phyloP scores from a whole-genome alignment of 2,329 filamentous ascomycete species.

The Colletotrichum sp. region DNA sequence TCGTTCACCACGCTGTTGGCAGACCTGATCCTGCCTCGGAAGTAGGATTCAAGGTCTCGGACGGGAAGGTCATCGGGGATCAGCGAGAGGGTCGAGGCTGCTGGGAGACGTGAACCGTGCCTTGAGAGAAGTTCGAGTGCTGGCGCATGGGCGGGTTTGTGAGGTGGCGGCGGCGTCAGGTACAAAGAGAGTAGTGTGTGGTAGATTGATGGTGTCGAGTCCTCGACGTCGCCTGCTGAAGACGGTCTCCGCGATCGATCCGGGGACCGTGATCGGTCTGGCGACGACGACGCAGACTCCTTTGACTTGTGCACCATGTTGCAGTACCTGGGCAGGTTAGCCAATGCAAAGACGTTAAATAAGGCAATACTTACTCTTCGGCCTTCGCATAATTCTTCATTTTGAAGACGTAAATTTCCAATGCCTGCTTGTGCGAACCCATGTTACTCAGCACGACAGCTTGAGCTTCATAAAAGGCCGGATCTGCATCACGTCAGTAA shows the following conservation, averaged over 20 bases:
- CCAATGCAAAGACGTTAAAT: background rate
- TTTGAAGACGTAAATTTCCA: slow-evolving; percentile 98
- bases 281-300: slow-evolving; percentile 44
- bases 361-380: slow-evolving; percentile 73
- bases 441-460: slow-evolving; percentile 94
- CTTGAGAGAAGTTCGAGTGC: slow-evolving; percentile 88
- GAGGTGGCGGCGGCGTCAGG: slow-evolving; percentile 76
- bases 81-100: slow-evolving; percentile 82
- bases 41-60: slow-evolving; percentile 84
- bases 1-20: slow-evolving; percentile 85
- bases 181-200: slow-evolving; percentile 90
- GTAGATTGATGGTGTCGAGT: slow-evolving; percentile 80
- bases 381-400: slow-evolving; percentile 86
- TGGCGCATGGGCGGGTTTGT: slow-evolving; percentile 75
- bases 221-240: slow-evolving; percentile 42
- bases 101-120: slow-evolving; percentile 90
- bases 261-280: slow-evolving; percentile 14
- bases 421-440: slow-evolving; percentile 91
- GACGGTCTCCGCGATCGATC: slow-evolving; percentile 33
- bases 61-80: slow-evolving; percentile 84
- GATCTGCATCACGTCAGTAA: slow-evolving; percentile 56
- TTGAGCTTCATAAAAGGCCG: slow-evolving; percentile 85
- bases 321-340: slow-evolving; percentile 70
- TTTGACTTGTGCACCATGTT: slow-evolving; percentile 78
- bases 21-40: slow-evolving; percentile 85